Conservation (phyloP, 192 early-diverging fungal genomes). For the Gryganskiella cystojenkinii region DNA sequence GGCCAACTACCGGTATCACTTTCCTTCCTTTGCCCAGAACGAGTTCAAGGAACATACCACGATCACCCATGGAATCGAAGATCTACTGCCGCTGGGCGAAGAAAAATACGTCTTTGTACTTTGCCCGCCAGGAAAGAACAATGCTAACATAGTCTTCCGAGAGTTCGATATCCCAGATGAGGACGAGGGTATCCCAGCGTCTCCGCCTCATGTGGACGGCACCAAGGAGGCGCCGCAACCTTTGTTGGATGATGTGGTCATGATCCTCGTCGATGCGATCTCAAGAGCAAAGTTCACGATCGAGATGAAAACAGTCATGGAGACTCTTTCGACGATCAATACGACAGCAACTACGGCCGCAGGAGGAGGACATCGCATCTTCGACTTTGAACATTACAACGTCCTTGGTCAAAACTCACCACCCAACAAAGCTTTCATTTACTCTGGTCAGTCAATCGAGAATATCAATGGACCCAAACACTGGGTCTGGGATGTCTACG, state of each 20-base stretch:
- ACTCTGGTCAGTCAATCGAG: slow-evolving; percentile 54
- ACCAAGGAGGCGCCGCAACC: slow-evolving; percentile 29
- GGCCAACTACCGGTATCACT: slow-evolving; percentile 21
- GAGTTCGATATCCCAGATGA: slow-evolving; percentile 28
- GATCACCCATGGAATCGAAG: slow-evolving; percentile 5
- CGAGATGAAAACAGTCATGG: slow-evolving; percentile 34
- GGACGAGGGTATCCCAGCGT: not conserved
- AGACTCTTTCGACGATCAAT: slow-evolving; percentile 11
- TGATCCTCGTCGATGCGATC: slow-evolving; percentile 49
- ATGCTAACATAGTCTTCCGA: slow-evolving; percentile 43
- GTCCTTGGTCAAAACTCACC: slow-evolving; percentile 50
- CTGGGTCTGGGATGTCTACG: slow-evolving; percentile 52
- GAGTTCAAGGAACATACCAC: slow-evolving; percentile 25
- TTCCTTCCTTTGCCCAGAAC: slow-evolving; percentile 31
- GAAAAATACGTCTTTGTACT: slow-evolving; percentile 46
- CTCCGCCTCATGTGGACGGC: slow-evolving; percentile 21
- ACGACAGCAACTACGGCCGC: not conserved
- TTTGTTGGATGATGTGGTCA: slow-evolving; percentile 48
- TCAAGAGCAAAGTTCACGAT: slow-evolving; percentile 41
- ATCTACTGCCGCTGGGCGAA: slow-evolving; percentile 22
- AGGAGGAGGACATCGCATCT: slow-evolving; percentile 20
- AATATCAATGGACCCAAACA: slow-evolving; percentile 37
- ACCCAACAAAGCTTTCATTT: slow-evolving; percentile 53
- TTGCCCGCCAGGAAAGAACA: slow-evolving; percentile 36
- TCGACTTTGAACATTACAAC: slow-evolving; percentile 48